Evolutionary conservation across 306 rosid species (phyloP).

Genomic region (Gleditsia sinensis): DNA sequence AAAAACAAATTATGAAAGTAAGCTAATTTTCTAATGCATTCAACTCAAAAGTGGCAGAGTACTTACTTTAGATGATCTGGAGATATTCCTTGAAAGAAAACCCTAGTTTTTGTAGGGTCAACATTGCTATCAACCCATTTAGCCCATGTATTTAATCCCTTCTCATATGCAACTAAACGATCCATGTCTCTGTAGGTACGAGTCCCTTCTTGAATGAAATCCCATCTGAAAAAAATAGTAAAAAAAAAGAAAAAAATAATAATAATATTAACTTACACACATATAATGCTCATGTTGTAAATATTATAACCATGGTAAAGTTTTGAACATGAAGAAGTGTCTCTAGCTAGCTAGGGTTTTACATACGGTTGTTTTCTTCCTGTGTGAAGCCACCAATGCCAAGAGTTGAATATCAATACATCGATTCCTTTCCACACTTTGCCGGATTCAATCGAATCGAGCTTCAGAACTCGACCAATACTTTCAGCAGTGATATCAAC

Average conservation of each 20-base stretch:
- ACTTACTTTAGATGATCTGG: conserved; percentile 72
- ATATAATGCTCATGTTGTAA: no score
- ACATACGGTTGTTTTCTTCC: conserved; percentile 58
- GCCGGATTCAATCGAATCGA: conserved; percentile 43
- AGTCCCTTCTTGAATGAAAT: conserved; percentile 55
- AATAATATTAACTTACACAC: no score
- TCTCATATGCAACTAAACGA: conserved; percentile 71
- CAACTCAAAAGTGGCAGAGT: background rate
- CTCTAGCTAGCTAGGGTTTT: background rate
- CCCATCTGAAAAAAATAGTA: conserved; percentile 59
- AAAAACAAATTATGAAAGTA: background rate
- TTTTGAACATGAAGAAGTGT: background rate
- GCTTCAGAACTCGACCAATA: conserved; percentile 43
- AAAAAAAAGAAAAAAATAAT: background rate
- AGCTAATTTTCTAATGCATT: background rate
- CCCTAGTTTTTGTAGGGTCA: conserved; percentile 47
- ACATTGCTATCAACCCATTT: conserved; percentile 62
- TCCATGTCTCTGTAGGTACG: conserved; percentile 52
- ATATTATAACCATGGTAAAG: background rate
- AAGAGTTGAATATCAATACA: conserved; percentile 52
- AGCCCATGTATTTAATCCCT: conserved; percentile 77
- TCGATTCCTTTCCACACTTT: conserved; percentile 44
- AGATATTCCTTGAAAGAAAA: conserved; percentile 81
- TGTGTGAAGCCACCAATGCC: conserved; percentile 72
- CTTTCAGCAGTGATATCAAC: conserved; percentile 40